Percentiles rank a stretch among this genome's conserved stretches.
Conservation (phyloP, 169 alveolate genomes). For the Eimeria sp. region DNA sequence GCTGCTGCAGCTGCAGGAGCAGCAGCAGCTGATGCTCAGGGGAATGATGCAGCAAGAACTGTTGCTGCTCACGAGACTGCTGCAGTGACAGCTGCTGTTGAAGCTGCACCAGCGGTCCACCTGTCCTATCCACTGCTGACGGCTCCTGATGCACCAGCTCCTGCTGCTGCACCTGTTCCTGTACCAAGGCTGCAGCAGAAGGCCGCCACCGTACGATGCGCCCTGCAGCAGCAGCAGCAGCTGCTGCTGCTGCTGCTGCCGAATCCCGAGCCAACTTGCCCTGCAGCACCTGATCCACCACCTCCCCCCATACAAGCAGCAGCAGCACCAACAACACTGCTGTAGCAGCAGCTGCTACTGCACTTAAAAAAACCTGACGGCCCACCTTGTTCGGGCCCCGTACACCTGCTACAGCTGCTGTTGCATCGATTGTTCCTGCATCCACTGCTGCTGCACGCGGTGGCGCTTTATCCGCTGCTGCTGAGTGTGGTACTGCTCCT, state of each 20-base stretch:
- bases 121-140: neutral
- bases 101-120: neutral
- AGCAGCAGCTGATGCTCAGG: constrained; percentile 18
- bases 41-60: neutral
- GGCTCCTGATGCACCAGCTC: neutral
- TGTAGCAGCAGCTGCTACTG: constrained; percentile 16
- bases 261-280: neutral
- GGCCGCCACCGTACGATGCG: neutral
- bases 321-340: neutral
- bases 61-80: neutral
- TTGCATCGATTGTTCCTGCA: neutral
- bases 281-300: constrained; percentile 1
- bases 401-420: neutral
- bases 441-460: neutral
- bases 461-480: neutral
- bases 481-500: neutral
- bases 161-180: constrained; percentile 31
- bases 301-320: constrained; percentile 16
- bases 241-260: constrained; percentile 2
- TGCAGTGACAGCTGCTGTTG: neutral
- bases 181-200: neutral
- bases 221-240: constrained; percentile 21
- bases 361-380: constrained; percentile 3
- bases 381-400: neutral
- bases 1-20: constrained; percentile 58